Percentiles rank a stretch among this genome's conserved stretches.
Evolutionary conservation across 345 rosid genomes (phyloP).

Genomic region (Lepidium aucheri): DNA sequence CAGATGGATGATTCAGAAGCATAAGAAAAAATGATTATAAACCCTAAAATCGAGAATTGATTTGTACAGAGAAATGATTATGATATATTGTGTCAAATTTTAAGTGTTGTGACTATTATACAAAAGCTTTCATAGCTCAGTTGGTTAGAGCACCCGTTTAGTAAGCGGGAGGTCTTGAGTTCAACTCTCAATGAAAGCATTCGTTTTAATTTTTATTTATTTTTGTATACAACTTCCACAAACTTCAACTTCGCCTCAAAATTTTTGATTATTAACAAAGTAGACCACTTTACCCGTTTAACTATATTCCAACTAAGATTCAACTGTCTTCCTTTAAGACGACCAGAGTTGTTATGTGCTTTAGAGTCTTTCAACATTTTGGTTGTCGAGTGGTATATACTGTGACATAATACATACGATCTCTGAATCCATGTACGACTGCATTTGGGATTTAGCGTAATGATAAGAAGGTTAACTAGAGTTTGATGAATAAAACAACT

Average conservation of each 20-base stretch:
- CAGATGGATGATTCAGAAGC: not conserved
- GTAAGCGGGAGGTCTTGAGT: constrained; percentile 99
- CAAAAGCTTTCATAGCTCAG: constrained; percentile 70
- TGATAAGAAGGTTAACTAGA: not conserved
- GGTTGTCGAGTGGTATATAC: constrained; percentile 86
- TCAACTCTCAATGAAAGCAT: constrained; percentile 70
- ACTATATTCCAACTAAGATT: not conserved
- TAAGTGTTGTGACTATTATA: too few species aligned
- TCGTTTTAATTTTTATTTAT: not conserved
- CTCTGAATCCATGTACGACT: constrained; percentile 97
- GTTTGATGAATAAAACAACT: not conserved
- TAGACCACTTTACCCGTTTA: not conserved
- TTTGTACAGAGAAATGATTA: not conserved
- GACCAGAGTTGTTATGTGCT: not conserved
- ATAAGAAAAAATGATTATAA: not conserved
- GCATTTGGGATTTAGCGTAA: constrained; percentile 10
- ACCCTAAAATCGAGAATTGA: too few species aligned
- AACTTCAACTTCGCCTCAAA: not conserved
- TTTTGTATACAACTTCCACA: not conserved
- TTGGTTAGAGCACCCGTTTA: constrained; percentile 95
- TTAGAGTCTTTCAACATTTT: constrained; percentile 11
- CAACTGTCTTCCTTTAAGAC: not conserved
- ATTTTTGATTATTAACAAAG: not conserved
- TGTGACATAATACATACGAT: constrained; percentile 86
- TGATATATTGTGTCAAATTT: too few species aligned